These are phyloP conservation scores for Papiliotrema flavescens DNA, from an alignment of 1,284 basidiomycete genomes.

Conservation along the genomic window DNA sequence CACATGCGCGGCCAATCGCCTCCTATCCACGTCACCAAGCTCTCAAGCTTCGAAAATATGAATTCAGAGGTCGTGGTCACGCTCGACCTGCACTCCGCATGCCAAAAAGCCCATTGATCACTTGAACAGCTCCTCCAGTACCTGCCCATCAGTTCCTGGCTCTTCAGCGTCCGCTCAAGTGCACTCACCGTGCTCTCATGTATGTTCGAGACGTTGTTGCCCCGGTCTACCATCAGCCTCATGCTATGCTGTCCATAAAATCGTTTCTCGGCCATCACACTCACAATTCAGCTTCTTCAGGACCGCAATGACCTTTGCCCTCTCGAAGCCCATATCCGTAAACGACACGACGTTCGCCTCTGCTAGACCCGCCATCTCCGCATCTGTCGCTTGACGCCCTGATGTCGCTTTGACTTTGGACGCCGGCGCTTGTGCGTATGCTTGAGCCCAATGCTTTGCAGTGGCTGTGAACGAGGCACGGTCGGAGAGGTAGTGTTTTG, in stretches of 20 bases:
- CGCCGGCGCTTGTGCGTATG: constrained; percentile 71
- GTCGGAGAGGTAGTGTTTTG: constrained; percentile 91
- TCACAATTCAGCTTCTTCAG: constrained; percentile 81
- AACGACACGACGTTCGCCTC: constrained; percentile 52
- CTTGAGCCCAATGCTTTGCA: constrained; percentile 88
- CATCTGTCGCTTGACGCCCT: constrained; percentile 31
- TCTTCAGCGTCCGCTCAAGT: background rate
- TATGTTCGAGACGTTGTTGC: constrained; percentile 46
- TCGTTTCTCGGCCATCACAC: too few relatives aligned
- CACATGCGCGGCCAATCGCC: too few relatives aligned
- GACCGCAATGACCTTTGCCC: constrained; percentile 62
- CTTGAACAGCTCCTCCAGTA: constrained; percentile 46
- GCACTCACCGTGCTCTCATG: constrained; percentile 40
- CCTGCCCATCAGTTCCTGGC: constrained; percentile 19
- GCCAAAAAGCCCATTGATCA: constrained; percentile 5
- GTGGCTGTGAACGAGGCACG: constrained; percentile 85
- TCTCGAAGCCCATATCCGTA: constrained; percentile 51
- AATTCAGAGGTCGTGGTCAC: too few relatives aligned
- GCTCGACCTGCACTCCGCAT: too few relatives aligned
- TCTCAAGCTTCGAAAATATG: too few relatives aligned
- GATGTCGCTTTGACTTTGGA: constrained; percentile 16
- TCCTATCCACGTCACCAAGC: too few relatives aligned
- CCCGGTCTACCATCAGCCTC: constrained; percentile 54
- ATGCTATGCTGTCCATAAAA: too few relatives aligned
- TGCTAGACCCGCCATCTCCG: constrained; percentile 52